These are phyloP conservation scores for Aspergillus hortae DNA, from an alignment of 2,329 filamentous ascomycete species.

Conservation along the genomic window DNA sequence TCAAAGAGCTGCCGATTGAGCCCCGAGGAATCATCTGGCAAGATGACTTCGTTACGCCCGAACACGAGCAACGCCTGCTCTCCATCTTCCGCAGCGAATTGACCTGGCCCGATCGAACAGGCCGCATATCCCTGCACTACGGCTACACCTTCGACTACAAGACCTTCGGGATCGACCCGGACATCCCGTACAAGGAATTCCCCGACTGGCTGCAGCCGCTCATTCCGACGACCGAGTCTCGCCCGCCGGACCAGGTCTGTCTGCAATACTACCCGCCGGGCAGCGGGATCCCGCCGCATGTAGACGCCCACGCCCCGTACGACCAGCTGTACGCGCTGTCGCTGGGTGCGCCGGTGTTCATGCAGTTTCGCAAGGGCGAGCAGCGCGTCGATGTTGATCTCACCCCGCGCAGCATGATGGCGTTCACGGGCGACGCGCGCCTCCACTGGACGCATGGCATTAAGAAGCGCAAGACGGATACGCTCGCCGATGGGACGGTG, in stretches of 20 bases:
- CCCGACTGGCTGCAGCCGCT: constrained; percentile 51
- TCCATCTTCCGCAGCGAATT: constrained; percentile 45
- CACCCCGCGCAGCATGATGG: constrained; percentile 49
- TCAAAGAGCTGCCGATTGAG: constrained; percentile 23
- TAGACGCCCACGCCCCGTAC: constrained; percentile 54
- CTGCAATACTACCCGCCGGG: constrained; percentile 60
- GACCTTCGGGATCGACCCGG: constrained; percentile 53
- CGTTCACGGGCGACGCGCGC: constrained; percentile 49
- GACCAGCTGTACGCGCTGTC: constrained; percentile 35
- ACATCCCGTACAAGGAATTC: constrained; percentile 50
- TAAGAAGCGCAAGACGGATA: constrained; percentile 52
- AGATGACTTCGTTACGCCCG: constrained; percentile 45
- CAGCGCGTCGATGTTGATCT: constrained; percentile 46
- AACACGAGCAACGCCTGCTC: constrained; percentile 46
- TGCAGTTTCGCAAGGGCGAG: constrained; percentile 29
- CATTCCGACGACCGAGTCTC: constrained; percentile 43
- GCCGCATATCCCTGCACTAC: constrained; percentile 52
- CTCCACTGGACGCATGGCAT: constrained; percentile 58
- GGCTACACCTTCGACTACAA: constrained; percentile 59
- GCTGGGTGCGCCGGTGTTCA: constrained; percentile 29
- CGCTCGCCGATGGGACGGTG: constrained; percentile 44
- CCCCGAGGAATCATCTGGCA: constrained; percentile 39
- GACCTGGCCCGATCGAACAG: constrained; percentile 46
- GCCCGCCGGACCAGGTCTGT: constrained; percentile 56
- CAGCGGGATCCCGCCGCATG: constrained; percentile 59